Base-by-base conservation (phyloP, 495 filamentous ascomycete species). In the Penicillium dipodomyicola region DNA sequence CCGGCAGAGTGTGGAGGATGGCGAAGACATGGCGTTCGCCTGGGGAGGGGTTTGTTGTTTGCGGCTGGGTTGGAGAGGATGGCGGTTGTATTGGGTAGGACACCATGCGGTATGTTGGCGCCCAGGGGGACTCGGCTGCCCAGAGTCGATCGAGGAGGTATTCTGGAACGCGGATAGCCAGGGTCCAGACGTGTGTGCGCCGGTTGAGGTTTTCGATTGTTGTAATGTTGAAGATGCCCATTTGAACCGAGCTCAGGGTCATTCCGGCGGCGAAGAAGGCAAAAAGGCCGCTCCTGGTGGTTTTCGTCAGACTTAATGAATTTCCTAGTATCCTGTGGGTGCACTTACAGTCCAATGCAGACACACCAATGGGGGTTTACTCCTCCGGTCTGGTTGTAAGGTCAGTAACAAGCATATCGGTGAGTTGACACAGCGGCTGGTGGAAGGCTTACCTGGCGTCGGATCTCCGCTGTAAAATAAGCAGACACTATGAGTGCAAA, bases 161-260 rank as follows among this genome's bases (percentile, higher is more conserved):
- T 61, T 81, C 59, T 61, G 82, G 87, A 30, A 91, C 82, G n/a
- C 84, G 82, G 15, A 96, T 77, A 9, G 92, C 92, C 6, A 97
- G 73, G 23, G 84, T 83, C 72, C 89, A 87, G 12, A 88, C 83
- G 33, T 81, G 82, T 20, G 73, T 79, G 22, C 76, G 78, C 37
- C 78, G 77, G 33, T 78, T 82, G 19, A 96, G 69, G 49, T 86
- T 84, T 67, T 97, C 92, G 40, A 97, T 85, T 11, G 91, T 94
- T 1, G 90, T 93, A 40, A 87, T 73, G 62, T 96, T 96, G 27
- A 77, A 52, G 32, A 85, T 64, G 43, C 85, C 82, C 57, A 92
- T 82, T 60, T 90, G 84, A 10, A 87, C 57, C 1, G 87, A 87
- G 35, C 82, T 92, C 17, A 77, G 56, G 4, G 83, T 79, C 90